Base-by-base conservation (phyloP, 2,329 filamentous ascomycete species). In the Cordyceps cicadae region DNA sequence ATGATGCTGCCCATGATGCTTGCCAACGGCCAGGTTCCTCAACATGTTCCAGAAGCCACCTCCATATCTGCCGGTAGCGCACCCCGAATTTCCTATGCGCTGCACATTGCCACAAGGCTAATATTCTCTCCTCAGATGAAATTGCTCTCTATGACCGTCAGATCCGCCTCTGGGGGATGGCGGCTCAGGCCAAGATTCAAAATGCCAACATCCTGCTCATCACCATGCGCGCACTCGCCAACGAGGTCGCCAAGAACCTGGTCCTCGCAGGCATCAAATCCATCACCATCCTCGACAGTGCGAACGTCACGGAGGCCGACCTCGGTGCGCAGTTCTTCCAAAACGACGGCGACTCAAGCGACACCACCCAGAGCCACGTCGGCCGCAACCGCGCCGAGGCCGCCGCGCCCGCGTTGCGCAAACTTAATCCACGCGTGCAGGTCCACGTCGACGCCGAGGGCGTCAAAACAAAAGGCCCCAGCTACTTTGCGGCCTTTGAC, bases 111-210 rank as follows among this genome's bases (percentile, higher is more conserved):
- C 12, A 2, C 17, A 21, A 15, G 19, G 12, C 50, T 54, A n/a
- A 60, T 41, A 17, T 2, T 4, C 21, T 8, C 17, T 14, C 11
- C 14, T n/a, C 63, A 90, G 94, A 97, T 74, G 94, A 99, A 71
- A 96, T 97, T 69, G 94, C 93, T 15, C 85, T 97, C 6, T 99
- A 99, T 72, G 94, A 99, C 76, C 87, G 94, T 54, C 94, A 99
- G 73, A 97, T 99, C 69, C 88, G 94, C 59, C 86, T 99, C 34
- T 99, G 94, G 94, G 94, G 94, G 49, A 90, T 97, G 70, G 87
- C 94, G 69, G 94, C 94, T 7, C 94, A 99, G 74, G 89, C 96
- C 72, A 91, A 89, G 71, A 92, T 99, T 62, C 90, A 93, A 67
- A 89, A 84, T 62, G 91, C 94, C 62, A 92, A 92, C 69, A 88